Base-by-base conservation (phyloP, 2,329 filamentous ascomycete species). In the Fusarium camptoceras region DNA sequence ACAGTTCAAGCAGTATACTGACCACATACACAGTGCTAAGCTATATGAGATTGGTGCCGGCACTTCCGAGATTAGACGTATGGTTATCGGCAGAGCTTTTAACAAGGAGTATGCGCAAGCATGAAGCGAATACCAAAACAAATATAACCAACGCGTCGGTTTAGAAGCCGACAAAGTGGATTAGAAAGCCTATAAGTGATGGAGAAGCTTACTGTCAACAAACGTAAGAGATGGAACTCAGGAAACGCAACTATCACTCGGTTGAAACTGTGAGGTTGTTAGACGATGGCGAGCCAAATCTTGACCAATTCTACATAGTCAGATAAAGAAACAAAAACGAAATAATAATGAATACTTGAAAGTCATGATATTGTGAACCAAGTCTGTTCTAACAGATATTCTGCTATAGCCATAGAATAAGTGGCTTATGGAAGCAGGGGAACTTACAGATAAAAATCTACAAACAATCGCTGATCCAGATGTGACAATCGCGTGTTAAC, bases 31-130 rank as follows among this genome's bases (percentile, higher is more conserved):
- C 67, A 89, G 87, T 80, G 88, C 88, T 37, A 91, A 91, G 79
- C 80, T 99, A 64, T 99, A 99, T 79, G 96, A 98, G 82, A 98
- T 99, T 78, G 96, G 96, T 3, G 96, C 96, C 8, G 96, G 96
- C 8, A 98, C 96, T 6, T 97, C 94, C 64, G 96, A 99, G 83
- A 91, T 99, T 53, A 86, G 96, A 71, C 87, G 94, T 70, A 97
- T 98, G 89, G 94, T 99, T 7, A 97, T 99, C 77, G 95, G 96
- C 28, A 86, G 94, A 71, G 92, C 90, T 2, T 98, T 97, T 73
- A 97, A 97, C 81, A 94, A 92, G 82, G 91, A 97, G 81, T 97
- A 90, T 79, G 88, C 83, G 41, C 74, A 77, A 54, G 78, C 70
- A 44, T 81, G 50, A 73, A 41, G 27, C 34, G 28, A 20, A 34